Evolutionary conservation across 2,329 filamentous ascomycete genomes (phyloP).

Genomic region (Pseudocercospora musae): DNA sequence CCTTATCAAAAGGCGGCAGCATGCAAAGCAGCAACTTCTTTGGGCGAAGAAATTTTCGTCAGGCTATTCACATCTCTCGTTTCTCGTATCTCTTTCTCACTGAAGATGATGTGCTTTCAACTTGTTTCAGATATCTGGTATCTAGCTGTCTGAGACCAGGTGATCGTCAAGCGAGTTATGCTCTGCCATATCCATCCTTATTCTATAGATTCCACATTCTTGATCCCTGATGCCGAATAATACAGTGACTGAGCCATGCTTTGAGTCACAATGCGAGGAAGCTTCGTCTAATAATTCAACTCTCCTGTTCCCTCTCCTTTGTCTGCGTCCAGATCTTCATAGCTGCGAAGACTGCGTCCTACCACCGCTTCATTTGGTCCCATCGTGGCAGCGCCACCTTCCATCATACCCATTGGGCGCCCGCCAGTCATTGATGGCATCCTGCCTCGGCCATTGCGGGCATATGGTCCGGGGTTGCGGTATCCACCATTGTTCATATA

Average conservation of each 20-base stretch:
- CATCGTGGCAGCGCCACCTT: slow-evolving; percentile 68
- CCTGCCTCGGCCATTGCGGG: slow-evolving; percentile 31
- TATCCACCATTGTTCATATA: slow-evolving; percentile 30
- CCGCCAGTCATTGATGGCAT: slow-evolving; percentile 26
- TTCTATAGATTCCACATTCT: slow-evolving; percentile 1
- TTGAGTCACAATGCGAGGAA: background rate
- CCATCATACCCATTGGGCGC: slow-evolving; percentile 35
- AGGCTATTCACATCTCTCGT: background rate
- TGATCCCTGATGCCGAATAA: background rate
- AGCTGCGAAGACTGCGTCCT: slow-evolving; percentile 89
- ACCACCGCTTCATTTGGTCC: slow-evolving; percentile 89
- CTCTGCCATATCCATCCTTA: background rate
- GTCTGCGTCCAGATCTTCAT: slow-evolving; percentile 91
- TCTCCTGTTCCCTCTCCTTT: slow-evolving; percentile 65
- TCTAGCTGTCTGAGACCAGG: background rate
- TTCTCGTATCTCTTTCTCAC: background rate
- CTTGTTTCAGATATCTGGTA: background rate
- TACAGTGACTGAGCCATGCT: background rate
- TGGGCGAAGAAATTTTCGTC: background rate
- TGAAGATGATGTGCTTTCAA: background rate
- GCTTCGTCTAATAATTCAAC: slow-evolving; percentile 72
- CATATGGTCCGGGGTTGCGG: slow-evolving; percentile 31
- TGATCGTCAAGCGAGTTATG: background rate
- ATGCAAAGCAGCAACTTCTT: background rate
- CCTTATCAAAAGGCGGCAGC: too few relatives aligned